A percentile compares a stretch with the other conserved stretches of the same genome.
These are phyloP conservation scores for Hymenoscyphus fraxineus DNA, from an alignment of 2,329 filamentous ascomycete species.

Conservation along the genomic window DNA sequence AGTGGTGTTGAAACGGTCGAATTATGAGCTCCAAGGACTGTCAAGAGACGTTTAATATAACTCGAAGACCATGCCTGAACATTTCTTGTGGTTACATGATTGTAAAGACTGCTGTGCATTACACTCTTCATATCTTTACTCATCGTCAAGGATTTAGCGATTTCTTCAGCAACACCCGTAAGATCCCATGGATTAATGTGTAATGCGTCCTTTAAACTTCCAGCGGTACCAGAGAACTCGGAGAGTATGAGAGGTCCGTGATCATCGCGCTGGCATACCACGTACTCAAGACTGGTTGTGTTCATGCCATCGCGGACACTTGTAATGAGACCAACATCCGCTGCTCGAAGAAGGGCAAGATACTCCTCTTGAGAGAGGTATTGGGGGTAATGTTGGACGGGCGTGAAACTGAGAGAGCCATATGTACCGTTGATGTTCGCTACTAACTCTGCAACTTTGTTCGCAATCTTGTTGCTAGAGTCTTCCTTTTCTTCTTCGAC, in stretches of 20 bases:
- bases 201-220: conserved; percentile 78
- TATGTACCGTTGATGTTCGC: conserved; percentile 88
- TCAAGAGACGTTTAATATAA: conserved; percentile 74
- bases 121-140: conserved; percentile 57
- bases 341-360: conserved; percentile 85
- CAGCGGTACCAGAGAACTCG: conserved; percentile 92
- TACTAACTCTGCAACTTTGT: conserved; percentile 85
- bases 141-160: conserved; percentile 80
- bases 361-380: conserved; percentile 89
- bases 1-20: conserved; percentile 74
- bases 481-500: conserved; percentile 76
- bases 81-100: conserved; percentile 80
- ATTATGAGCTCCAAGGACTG: conserved; percentile 73
- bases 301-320: conserved; percentile 98
- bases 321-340: conserved; percentile 90
- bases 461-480: conserved; percentile 74
- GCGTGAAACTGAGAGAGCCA: conserved; percentile 82
- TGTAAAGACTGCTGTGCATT: conserved; percentile 73
- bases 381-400: conserved; percentile 91
- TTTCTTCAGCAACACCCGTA: conserved; percentile 75
- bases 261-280: conserved; percentile 83
- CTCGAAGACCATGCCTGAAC: conserved; percentile 82
- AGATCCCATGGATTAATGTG: conserved; percentile 98
- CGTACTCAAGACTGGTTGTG: conserved; percentile 91
- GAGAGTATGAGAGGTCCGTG: conserved; percentile 89